These are phyloP conservation scores for Coemansia umbellata DNA, from an alignment of 192 early-diverging fungal genomes.

Conservation along the genomic window DNA sequence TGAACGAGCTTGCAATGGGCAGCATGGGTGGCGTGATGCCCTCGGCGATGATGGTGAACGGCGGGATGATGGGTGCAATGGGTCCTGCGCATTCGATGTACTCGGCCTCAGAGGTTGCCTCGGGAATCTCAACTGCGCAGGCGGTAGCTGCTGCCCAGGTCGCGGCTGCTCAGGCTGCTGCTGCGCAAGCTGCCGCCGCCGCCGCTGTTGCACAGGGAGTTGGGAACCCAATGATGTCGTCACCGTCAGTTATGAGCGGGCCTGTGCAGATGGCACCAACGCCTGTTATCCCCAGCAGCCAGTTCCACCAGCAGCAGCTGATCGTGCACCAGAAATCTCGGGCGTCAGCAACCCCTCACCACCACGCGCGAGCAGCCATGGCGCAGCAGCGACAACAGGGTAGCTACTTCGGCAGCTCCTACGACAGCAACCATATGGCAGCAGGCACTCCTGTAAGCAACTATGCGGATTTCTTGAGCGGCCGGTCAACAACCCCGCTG, in stretches of 20 bases:
- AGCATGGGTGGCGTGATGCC: slow-evolving; percentile 36
- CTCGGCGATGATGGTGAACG: slow-evolving; percentile 50
- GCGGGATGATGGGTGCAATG: slow-evolving; percentile 41
- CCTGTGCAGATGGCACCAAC: slow-evolving; percentile 52
- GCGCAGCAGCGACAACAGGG: slow-evolving; percentile 65
- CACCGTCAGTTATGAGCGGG: slow-evolving; percentile 44
- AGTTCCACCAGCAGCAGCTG: slow-evolving; percentile 73
- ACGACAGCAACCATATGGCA: slow-evolving; percentile 22
- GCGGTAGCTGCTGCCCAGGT: slow-evolving; percentile 27
- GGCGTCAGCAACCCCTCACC: slow-evolving; percentile 75
- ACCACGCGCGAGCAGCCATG: slow-evolving; percentile 86
- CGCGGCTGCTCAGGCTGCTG: slow-evolving; percentile 2
- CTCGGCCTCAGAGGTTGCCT: slow-evolving; percentile 22
- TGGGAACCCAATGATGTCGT: slow-evolving; percentile 45
- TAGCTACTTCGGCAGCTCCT: slow-evolving; percentile 32
- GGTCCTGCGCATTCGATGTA: slow-evolving; percentile 34
- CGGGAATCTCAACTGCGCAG: slow-evolving; percentile 36
- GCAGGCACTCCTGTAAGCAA: slow-evolving; percentile 48
- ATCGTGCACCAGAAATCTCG: slow-evolving; percentile 69
- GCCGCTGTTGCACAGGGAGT: slow-evolving; percentile 24
- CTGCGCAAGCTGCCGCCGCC: slow-evolving; percentile 10
- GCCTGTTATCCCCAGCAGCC: slow-evolving; percentile 49
- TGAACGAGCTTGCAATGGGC: slow-evolving; percentile 27
- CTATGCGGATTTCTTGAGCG: slow-evolving; percentile 46
- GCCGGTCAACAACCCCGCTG: slow-evolving; percentile 45